Percentiles rank a stretch among this genome's conserved stretches.
phyloP scores from a whole-genome alignment of 305 asterid genomes.

The Fraxinus albicans region DNA sequence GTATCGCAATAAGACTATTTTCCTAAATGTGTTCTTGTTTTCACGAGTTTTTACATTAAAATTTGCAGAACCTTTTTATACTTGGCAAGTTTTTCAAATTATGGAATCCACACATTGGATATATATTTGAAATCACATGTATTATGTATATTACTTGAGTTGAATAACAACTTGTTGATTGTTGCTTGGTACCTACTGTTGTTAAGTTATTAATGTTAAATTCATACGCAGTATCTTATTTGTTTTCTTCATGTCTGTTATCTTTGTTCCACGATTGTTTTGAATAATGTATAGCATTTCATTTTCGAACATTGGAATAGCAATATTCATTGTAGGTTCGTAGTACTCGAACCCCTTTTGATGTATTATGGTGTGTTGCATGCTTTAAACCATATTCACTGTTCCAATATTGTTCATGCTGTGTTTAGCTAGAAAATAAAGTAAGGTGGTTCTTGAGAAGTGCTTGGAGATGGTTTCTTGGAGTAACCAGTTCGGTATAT shows the following conservation, averaged over 20 bases:
- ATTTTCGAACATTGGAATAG: neutral
- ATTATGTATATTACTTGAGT: neutral
- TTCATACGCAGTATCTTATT: neutral
- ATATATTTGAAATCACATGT: neutral
- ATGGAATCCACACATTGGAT: neutral
- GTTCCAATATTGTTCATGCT: neutral
- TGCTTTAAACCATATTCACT: no score
- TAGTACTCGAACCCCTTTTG: neutral
- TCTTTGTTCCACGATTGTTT: neutral
- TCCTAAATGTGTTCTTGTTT: neutral
- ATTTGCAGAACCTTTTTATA: neutral
- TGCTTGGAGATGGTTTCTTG: no score
- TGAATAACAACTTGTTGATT: neutral
- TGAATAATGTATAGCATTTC: neutral
- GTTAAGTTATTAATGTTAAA: neutral
- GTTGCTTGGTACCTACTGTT: neutral
- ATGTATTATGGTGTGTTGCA: no score
- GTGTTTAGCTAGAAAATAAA: no score
- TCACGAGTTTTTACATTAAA: neutral
- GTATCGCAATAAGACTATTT: neutral
- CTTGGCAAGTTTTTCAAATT: neutral
- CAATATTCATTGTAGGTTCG: neutral
- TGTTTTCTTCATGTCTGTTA: neutral
- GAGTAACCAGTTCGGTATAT: neutral
- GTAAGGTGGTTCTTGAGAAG: no score